Conservation (phyloP, 2,329 filamentous ascomycete genomes). For the Paracorniculantispora psalliotae region DNA sequence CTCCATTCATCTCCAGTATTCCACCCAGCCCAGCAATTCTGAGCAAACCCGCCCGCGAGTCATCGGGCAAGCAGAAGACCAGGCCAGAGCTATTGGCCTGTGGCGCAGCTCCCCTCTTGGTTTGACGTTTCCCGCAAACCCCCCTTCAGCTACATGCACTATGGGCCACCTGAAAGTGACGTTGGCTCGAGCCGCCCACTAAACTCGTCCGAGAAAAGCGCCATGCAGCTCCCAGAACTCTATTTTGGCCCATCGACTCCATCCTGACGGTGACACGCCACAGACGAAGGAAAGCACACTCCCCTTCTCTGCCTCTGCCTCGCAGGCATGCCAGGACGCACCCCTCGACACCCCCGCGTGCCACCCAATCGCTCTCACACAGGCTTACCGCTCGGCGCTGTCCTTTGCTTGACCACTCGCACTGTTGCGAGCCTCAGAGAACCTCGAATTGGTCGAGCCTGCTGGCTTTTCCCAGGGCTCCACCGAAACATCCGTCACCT, state of each 20-base stretch:
- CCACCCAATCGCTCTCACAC: not conserved
- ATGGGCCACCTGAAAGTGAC: not conserved
- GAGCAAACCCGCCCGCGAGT: slow-evolving; percentile 1
- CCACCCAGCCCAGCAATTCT: not conserved
- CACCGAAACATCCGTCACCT: slow-evolving; percentile 6
- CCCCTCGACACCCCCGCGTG: not conserved
- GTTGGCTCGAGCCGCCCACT: slow-evolving; percentile 12
- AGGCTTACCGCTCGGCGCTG: not conserved
- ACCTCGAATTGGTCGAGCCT: slow-evolving; percentile 1
- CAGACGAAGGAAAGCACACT: too few species aligned
- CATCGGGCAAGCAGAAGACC: slow-evolving; percentile 3
- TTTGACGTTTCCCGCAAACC: not conserved
- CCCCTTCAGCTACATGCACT: too few species aligned
- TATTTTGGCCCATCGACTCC: slow-evolving; percentile 9
- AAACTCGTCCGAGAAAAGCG: slow-evolving; percentile 9
- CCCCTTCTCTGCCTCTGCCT: too few species aligned
- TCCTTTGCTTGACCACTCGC: too few species aligned
- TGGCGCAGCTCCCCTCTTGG: not conserved
- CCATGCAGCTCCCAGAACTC: slow-evolving; percentile 6
- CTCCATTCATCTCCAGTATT: not conserved
- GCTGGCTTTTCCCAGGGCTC: not conserved
- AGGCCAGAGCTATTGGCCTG: not conserved
- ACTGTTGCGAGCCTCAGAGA: not conserved
- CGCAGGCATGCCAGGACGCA: not conserved
- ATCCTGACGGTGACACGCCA: slow-evolving; percentile 1